Evolutionary conservation across 352 stramenopile genomes (phyloP).

Genomic region (Phytopythium ostracodes): DNA sequence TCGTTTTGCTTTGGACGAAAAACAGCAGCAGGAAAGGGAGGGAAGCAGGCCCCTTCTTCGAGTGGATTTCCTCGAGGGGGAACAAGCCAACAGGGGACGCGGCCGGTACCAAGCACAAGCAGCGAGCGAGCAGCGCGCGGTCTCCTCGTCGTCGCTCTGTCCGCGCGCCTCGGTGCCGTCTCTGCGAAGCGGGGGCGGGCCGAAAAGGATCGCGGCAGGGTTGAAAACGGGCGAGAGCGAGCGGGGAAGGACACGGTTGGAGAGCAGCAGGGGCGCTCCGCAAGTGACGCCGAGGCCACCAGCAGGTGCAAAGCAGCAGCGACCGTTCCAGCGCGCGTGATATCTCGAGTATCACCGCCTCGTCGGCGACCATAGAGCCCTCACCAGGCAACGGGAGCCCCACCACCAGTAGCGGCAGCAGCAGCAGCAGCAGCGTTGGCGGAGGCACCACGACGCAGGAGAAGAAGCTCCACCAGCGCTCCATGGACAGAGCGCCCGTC

Average conservation of each 20-base stretch:
- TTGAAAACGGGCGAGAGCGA: not conserved
- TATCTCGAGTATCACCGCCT: conserved; percentile 20
- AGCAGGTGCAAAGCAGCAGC: not conserved
- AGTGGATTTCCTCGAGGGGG: not conserved
- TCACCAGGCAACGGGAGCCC: conserved; percentile 20
- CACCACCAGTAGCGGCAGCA: conserved; percentile 23
- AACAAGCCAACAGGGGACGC: not conserved
- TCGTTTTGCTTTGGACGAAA: conserved; percentile 1
- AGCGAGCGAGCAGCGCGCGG: not conserved
- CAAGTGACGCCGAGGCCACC: not conserved
- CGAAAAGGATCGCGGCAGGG: not conserved
- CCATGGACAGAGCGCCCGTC: conserved; percentile 45
- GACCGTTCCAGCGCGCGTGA: conserved; percentile 9
- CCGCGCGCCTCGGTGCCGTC: not conserved
- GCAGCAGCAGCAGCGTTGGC: conserved; percentile 3
- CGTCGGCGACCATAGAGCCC: conserved; percentile 30
- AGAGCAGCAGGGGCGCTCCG: not conserved
- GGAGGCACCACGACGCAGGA: conserved; percentile 16
- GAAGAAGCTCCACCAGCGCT: conserved; percentile 60
- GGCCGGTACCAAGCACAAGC: not conserved
- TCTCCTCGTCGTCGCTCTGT: not conserved
- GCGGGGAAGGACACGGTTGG: not conserved
- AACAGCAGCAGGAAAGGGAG: not conserved
- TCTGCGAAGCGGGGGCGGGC: not conserved
- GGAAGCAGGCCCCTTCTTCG: not conserved